These are phyloP conservation scores for Lycium barbarum DNA, from an alignment of 257 asterid genomes.

Conservation along the genomic window DNA sequence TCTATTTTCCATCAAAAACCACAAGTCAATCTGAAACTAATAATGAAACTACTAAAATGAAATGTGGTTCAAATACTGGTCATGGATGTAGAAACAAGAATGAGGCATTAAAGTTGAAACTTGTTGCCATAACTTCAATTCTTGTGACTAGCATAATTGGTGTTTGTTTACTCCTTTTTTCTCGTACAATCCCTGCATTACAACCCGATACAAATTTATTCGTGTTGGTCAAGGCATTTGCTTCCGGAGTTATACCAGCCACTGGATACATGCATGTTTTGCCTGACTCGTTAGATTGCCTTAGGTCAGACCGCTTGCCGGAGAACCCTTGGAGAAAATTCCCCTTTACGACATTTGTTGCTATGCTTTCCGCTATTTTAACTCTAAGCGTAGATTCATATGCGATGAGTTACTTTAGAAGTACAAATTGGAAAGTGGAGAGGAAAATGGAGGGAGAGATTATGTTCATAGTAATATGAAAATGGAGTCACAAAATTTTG, in stretches of 20 bases:
- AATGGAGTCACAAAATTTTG: constrained; percentile 30
- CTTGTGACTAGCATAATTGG: constrained; percentile 47
- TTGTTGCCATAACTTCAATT: constrained; percentile 46
- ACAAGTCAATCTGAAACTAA: background rate
- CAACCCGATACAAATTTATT: constrained; percentile 43
- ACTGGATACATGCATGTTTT: constrained; percentile 56
- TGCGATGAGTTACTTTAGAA: background rate
- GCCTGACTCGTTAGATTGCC: constrained; percentile 49
- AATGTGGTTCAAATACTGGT: too few relatives aligned
- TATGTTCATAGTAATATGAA: background rate
- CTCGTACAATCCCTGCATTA: constrained; percentile 37
- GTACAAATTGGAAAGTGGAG: background rate
- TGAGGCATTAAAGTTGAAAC: constrained; percentile 38
- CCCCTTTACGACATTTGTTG: constrained; percentile 29
- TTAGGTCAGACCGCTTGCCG: constrained; percentile 47
- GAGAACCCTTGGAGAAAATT: constrained; percentile 48
- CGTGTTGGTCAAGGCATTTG: constrained; percentile 49
- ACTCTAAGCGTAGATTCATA: too few relatives aligned
- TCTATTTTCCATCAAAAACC: background rate
- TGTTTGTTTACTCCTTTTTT: constrained; percentile 43
- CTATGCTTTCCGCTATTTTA: too few relatives aligned
- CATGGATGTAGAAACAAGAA: constrained; percentile 30
- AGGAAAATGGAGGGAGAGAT: background rate
- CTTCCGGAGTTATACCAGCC: constrained; percentile 50
- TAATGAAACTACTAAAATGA: too few relatives aligned